Evolutionary conservation across 2,329 filamentous ascomycete genomes (phyloP), one percentile per base, ranked within the genome.

Genomic region (Apiospora kogelbergensis): DNA sequence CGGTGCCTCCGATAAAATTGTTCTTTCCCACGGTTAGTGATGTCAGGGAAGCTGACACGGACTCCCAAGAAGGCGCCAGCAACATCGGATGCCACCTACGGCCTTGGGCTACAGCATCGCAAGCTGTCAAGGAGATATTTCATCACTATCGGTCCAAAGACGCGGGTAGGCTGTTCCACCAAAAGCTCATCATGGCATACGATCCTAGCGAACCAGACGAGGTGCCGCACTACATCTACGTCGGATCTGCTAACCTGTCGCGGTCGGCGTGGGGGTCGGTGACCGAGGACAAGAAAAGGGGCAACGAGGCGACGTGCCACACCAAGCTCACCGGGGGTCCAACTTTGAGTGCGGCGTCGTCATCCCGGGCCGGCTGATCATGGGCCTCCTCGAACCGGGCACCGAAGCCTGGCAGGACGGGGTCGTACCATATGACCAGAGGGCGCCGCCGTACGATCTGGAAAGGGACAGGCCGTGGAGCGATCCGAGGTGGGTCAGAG

Each of bases 331-430:
- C 71, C 13, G 75, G 74, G 63, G 72, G 41, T 53, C 68, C 17
- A 76, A 75, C 65, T 74, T 74, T 17, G 74, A 76, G 63, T 76
- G 74, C 48, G 74, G 74, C 22, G 73, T 75, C 13, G 57, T 76
- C 2, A 68, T 75, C 5, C 73, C 74, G 9, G 74, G 75, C 1
- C 15, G 71, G 40, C 48, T 75, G 22, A 46, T 76, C 13, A 24
- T 66, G 2, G 60, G 40, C 4, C 69, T 76, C 1, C 70, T 76
- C 20, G 73, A 76, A 42, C 63, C 69, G 2, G 73, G 71, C 13
- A 75, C 73, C 0, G 53, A 45, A 24, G 69, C 45, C 67, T 76
- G 73, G 75, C 69, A 72, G 46, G 70, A 73, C 1, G 73, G 71
- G 9, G 71, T 76, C 11, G 71, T 76, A 41, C 72, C 75, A 3